Evolutionary conservation across 495 filamentous ascomycete species (phyloP).

Genomic region (Lepraria neglecta): DNA sequence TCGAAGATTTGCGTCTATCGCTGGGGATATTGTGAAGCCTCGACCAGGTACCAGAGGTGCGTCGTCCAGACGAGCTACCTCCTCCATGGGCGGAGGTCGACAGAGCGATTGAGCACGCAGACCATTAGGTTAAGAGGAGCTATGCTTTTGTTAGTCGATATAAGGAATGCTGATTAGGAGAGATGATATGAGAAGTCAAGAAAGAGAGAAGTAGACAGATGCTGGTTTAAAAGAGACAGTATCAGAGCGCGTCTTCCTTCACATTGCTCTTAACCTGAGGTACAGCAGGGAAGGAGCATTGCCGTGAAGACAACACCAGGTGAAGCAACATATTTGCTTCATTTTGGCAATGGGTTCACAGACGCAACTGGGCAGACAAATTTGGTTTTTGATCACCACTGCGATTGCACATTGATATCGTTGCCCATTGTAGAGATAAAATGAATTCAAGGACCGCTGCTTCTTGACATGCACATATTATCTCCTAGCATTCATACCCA

Average conservation of each 20-base stretch:
- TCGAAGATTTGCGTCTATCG: slow-evolving; percentile 22
- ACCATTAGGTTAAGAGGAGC: slow-evolving; percentile 3
- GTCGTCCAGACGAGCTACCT: slow-evolving; percentile 14
- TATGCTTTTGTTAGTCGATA: slow-evolving; percentile 6
- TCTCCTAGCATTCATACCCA: too few species aligned
- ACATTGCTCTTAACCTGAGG: not conserved
- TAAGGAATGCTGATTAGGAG: not conserved
- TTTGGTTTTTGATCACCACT: too few species aligned
- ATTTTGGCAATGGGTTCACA: not conserved
- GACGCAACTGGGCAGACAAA: not conserved
- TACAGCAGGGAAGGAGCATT: not conserved
- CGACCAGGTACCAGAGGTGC: slow-evolving; percentile 17
- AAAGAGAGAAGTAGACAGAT: not conserved
- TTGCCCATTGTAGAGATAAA: too few species aligned
- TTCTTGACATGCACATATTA: too few species aligned
- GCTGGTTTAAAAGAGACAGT: not conserved
- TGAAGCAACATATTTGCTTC: not conserved
- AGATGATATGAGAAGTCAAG: not conserved
- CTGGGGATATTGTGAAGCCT: slow-evolving; percentile 12
- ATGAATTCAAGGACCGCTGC: too few species aligned
- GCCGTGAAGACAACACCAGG: not conserved
- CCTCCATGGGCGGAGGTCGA: slow-evolving; percentile 19
- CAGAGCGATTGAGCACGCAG: slow-evolving; percentile 6
- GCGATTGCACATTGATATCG: too few species aligned
- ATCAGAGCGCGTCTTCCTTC: not conserved